phyloP scores from a whole-genome alignment of 2,329 filamentous ascomycete genomes.

The Colletotrichum higginsianum region DNA sequence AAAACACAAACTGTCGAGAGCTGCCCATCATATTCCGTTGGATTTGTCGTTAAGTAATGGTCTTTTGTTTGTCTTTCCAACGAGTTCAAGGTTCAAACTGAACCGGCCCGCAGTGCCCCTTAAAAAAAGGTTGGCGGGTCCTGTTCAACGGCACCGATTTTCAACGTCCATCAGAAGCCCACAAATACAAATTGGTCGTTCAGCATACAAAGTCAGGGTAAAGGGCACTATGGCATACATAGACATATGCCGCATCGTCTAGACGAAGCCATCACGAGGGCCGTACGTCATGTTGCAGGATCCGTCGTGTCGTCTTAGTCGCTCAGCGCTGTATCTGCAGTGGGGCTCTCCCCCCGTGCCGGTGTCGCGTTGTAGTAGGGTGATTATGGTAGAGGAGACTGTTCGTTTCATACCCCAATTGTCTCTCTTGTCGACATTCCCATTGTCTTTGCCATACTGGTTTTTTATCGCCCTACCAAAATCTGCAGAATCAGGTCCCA shows the following conservation, averaged over 20 bases:
- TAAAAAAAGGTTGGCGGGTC: constrained; percentile 23
- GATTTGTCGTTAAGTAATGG: not conserved
- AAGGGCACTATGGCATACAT: not conserved
- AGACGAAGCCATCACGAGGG: not conserved
- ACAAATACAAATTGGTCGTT: too few species aligned
- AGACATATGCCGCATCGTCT: not conserved
- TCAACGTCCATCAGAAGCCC: not conserved
- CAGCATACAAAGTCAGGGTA: too few species aligned
- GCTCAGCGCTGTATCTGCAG: not conserved
- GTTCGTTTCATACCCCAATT: not conserved
- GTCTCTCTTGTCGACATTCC: not conserved
- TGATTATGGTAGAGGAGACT: too few species aligned
- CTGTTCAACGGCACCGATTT: constrained; percentile 8
- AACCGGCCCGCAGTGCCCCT: constrained; percentile 3
- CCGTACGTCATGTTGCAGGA: not conserved
- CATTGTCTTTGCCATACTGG: too few species aligned
- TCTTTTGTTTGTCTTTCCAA: not conserved
- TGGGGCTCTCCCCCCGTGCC: not conserved
- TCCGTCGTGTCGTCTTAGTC: not conserved
- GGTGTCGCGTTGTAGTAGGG: not conserved
- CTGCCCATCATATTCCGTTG: too few species aligned
- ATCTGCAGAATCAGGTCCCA: not conserved
- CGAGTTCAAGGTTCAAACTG: not conserved
- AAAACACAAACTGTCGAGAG: not conserved
- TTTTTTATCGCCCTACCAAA: too few species aligned